Base-by-base conservation (phyloP, 139 green algal genomes). In the Monoraphidium neglectum region DNA sequence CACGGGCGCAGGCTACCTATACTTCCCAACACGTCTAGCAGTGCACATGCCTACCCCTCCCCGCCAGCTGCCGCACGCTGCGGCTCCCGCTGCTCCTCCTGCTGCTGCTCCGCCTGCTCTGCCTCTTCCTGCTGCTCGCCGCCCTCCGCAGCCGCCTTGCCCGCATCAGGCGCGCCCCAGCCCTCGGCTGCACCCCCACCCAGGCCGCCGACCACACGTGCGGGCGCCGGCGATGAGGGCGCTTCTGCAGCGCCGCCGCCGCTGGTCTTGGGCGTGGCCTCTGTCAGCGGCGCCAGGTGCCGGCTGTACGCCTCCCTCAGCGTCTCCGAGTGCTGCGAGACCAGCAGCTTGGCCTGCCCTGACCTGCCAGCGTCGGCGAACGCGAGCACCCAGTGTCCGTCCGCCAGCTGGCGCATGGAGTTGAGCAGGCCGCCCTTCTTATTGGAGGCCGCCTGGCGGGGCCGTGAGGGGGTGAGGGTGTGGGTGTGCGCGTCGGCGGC, bases 311-410 rank as follows among this genome's bases (percentile, higher is more conserved):
- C 61, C 18, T 37, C 56, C 23, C 77, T 68, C 59, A 92, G 47
- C 53, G 78, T 78, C 23, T 72, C 68, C 30, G 76, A 49, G 51
- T 82, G 79, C 70, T 89, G 51, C 43, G 88, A 66, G 23, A 91
- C 82, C 38, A 94, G 73, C 12, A 77, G 32, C 60, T 72, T 54
- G 3, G 91, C 91, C 13, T 67, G 70, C 51, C 76, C 70, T 0
- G 89, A 83, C 1, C 77, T 72, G 16, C 88, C 87, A 12, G 75
- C 80, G 32, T 88, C 85, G 0, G 77, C 65, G 79, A 97, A 97
- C 0, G 92, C 83, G 53, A 97, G 87, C 70, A 96, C 89, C 93
- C 93, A 97, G 82, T 95, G 91, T 0, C 93, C 93, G 68, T 95
- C 90, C 38, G 87, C 83, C n/a, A 96, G 84, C 69, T 90, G 87